Percentiles rank a stretch among this genome's conserved stretches.
phyloP scores from a whole-genome alignment of 257 asterid species.

The Ilex asprella region DNA sequence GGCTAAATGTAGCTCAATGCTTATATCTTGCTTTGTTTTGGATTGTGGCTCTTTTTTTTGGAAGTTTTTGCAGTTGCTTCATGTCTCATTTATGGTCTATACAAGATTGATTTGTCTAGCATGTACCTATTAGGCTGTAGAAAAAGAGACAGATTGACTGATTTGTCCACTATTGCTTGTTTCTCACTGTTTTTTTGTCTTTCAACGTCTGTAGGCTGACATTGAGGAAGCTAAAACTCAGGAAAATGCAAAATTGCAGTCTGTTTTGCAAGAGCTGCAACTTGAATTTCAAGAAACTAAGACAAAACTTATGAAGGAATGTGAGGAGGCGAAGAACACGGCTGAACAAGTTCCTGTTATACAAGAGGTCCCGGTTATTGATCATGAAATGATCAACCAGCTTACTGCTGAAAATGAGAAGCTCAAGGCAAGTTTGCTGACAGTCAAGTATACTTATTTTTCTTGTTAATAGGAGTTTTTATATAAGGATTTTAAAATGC shows the following conservation, averaged over 20 bases:
- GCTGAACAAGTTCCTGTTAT: slow-evolving; percentile 21
- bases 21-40: no score
- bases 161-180: no score
- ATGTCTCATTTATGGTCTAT: no score
- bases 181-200: no score
- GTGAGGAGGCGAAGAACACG: slow-evolving; percentile 27
- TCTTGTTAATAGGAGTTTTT: slow-evolving; percentile 13
- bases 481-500: slow-evolving; percentile 10
- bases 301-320: slow-evolving; percentile 39
- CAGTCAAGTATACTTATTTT: slow-evolving; percentile 8
- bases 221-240: slow-evolving; percentile 54
- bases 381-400: slow-evolving; percentile 45
- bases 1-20: no score
- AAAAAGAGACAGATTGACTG: no score
- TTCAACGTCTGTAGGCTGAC: slow-evolving; percentile 7
- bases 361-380: slow-evolving; percentile 36
- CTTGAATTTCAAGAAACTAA: slow-evolving; percentile 48
- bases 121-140: no score
- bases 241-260: slow-evolving; percentile 50
- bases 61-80: no score
- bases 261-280: slow-evolving; percentile 54
- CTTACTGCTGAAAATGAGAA: slow-evolving; percentile 68
- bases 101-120: no score
- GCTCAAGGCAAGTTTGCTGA: slow-evolving; percentile 53
- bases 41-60: no score